Conservation (phyloP, 1,284 basidiomycete genomes). For the Amylostereum areolatum region DNA sequence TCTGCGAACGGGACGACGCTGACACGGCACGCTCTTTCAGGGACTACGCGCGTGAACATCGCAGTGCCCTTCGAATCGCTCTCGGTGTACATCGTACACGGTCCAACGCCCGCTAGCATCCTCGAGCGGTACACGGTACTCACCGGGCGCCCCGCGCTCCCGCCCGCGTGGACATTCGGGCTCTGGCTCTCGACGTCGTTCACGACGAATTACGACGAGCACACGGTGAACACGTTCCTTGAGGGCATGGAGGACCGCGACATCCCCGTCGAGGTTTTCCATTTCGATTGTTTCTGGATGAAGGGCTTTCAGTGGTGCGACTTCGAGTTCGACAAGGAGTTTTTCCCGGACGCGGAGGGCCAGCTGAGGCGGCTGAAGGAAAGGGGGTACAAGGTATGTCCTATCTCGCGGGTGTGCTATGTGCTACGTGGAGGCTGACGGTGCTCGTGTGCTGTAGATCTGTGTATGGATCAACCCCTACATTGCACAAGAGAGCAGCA, state of each 20-base stretch:
- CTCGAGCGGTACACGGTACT: conserved; percentile 57
- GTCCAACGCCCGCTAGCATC: conserved; percentile 23
- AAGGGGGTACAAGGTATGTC: too few species aligned
- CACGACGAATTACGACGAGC: conserved; percentile 61
- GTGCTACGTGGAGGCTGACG: too few species aligned
- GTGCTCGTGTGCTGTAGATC: conserved; percentile 65
- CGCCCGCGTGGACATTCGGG: conserved; percentile 69
- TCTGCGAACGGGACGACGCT: conserved; percentile 63
- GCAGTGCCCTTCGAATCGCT: too few species aligned
- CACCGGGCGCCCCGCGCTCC: conserved; percentile 58
- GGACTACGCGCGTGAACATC: too few species aligned
- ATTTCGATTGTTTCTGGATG: conserved; percentile 80
- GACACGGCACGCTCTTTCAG: conserved; percentile 42
- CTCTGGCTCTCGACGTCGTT: conserved; percentile 77
- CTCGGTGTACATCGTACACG: not conserved
- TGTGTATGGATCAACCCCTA: conserved; percentile 75
- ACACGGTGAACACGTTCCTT: conserved; percentile 63
- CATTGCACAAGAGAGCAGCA: conserved; percentile 60
- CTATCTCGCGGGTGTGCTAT: too few species aligned
- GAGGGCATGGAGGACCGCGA: conserved; percentile 64
- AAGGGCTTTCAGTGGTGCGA: conserved; percentile 76
- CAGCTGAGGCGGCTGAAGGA: conserved; percentile 64
- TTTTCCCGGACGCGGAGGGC: conserved; percentile 65
- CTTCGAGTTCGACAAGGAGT: conserved; percentile 71
- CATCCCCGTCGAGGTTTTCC: conserved; percentile 68